Evolutionary conservation across 441 rosid species (phyloP), one percentile per base, ranked within the genome.

Genomic region (Adansonia madagascariensis): DNA sequence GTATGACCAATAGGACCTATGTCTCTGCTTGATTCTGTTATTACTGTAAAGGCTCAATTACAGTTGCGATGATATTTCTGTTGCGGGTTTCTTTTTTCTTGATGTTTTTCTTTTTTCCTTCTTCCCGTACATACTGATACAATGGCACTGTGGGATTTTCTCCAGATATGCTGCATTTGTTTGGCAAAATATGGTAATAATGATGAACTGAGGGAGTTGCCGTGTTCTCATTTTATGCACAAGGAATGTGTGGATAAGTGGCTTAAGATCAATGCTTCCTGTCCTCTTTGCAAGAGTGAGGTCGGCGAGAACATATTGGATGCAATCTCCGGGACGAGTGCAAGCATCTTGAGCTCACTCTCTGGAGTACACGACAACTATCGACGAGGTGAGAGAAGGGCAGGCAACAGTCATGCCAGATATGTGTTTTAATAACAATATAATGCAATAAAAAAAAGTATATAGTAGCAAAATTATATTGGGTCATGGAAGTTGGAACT

Each of bases 241-340:
- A 90, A 88, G 89, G 98, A 94, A 22, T 97, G 99, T 63, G 97
- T 97, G 41, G 98, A 94, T 67, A 97, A 91, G 79, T 97, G 99
- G 98, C 89, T 97, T 27, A 94, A 91, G 86, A 94, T 97, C 80
- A 94, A 90, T 50, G 99, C 99, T 0, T 81, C 89, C 5, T 96
- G 99, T 77, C 99, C 99, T 44, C 95, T 96, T 17, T 96, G 99
- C 92, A 96, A 96, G 85, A 88, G 79, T 15, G 97, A 94, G 65
- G 97, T 94, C 8, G 95, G 96, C 1, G 97, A 90, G 77, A 88
- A 86, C 43, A 62, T 86, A 50, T 60, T 86, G 64, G 91, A 88
- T 35, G 75, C 84, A 31, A 47, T 83, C 8, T 67, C 91, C 0
- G 78, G 74, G 66, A 80, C 89, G 17, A 81, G 80, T 78, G 4